Evolutionary conservation across 2,329 filamentous ascomycete genomes (phyloP).

Genomic region (Nannizziopsis barbatae): DNA sequence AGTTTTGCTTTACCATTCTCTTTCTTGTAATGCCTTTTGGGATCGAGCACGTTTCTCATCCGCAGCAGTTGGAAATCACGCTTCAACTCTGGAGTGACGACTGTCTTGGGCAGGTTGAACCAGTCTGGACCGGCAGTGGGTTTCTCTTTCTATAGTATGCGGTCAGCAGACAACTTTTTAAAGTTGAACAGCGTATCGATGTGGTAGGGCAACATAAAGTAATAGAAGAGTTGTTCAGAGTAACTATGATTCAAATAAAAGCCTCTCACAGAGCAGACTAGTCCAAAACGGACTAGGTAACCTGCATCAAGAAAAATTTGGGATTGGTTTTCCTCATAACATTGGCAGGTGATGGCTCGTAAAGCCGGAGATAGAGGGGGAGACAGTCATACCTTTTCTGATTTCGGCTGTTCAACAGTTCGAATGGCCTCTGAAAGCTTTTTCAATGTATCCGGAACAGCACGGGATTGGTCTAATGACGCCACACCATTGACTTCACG

Average conservation of each 20-base stretch:
- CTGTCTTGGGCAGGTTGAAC: conserved; percentile 78
- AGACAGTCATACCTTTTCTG: conserved; percentile 34
- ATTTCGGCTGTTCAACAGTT: conserved; percentile 42
- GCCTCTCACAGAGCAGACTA: conserved; percentile 58
- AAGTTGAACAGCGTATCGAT: conserved; percentile 1
- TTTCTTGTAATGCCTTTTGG: conserved; percentile 87
- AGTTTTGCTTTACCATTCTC: conserved; percentile 57
- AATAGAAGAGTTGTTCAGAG: conserved; percentile 47
- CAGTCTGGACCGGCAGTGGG: conserved; percentile 67
- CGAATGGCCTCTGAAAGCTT: conserved; percentile 40
- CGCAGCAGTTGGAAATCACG: conserved; percentile 79
- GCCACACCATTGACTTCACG: conserved; percentile 43
- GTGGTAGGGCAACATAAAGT: conserved; percentile 6
- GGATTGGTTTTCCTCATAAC: conserved; percentile 68
- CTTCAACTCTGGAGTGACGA: conserved; percentile 73
- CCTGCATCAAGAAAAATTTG: conserved; percentile 62
- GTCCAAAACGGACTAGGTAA: conserved; percentile 65
- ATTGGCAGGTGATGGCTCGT: conserved; percentile 14
- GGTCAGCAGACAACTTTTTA: conserved; percentile 13
- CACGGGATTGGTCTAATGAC: conserved; percentile 41
- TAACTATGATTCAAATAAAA: conserved; percentile 56
- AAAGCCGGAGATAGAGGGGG: conserved; percentile 11
- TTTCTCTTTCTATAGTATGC: conserved; percentile 36
- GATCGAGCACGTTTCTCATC: conserved; percentile 79
- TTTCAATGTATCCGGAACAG: conserved; percentile 34